A percentile compares a stretch with the other conserved stretches of the same genome.
Conservation (phyloP, 108 stramenopile genomes). For the Heterococcus sp. region DNA sequence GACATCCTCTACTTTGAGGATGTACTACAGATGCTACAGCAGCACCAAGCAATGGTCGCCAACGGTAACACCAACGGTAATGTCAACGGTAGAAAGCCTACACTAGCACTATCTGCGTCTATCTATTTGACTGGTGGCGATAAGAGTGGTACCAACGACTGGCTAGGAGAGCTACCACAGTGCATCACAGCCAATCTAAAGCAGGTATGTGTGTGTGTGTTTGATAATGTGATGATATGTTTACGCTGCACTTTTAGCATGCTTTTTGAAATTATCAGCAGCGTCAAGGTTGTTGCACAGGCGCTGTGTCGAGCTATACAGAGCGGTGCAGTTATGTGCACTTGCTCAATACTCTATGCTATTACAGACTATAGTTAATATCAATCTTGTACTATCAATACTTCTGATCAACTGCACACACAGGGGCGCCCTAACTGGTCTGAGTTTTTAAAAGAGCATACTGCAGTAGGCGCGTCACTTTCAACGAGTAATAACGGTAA, state of each 20-base stretch:
- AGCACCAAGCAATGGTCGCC: background rate
- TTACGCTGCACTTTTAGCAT: background rate
- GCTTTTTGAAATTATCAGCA: background rate
- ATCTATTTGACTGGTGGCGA: background rate
- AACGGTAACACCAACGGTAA: too few species aligned
- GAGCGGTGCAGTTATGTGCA: background rate
- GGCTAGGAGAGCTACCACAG: background rate
- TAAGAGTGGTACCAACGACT: background rate
- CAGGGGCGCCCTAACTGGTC: background rate
- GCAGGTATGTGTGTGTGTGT: background rate
- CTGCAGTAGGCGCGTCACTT: background rate
- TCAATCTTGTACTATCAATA: background rate
- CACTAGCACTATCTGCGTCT: background rate
- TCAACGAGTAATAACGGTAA: too few species aligned
- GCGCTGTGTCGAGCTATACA: background rate
- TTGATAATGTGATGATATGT: background rate
- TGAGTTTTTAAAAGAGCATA: background rate
- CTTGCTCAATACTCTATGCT: background rate
- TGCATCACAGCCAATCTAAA: background rate
- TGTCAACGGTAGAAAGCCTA: background rate
- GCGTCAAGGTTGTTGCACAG: background rate
- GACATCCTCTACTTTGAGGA: background rate
- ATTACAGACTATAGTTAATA: background rate
- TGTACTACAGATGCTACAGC: background rate
- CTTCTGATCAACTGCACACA: background rate